phyloP scores from a whole-genome alignment of 2,329 filamentous ascomycete species.

The Colletotrichum sp. region DNA sequence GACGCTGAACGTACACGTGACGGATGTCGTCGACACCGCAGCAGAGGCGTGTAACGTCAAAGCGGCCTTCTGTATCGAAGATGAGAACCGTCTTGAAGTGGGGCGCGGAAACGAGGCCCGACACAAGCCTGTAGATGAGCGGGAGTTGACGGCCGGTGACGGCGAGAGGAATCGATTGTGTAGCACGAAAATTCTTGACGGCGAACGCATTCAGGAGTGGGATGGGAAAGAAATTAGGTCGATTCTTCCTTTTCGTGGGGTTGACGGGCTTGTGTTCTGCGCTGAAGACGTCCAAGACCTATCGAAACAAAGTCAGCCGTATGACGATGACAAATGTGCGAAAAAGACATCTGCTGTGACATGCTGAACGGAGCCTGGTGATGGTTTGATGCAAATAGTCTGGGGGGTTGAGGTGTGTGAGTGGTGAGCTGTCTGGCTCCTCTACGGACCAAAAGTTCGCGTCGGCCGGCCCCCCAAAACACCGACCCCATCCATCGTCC shows the following conservation, averaged over 20 bases:
- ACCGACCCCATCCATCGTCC: neutral
- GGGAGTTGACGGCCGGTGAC: conserved; percentile 58
- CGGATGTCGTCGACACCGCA: conserved; percentile 43
- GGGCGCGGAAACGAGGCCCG: conserved; percentile 53
- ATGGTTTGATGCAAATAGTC: neutral
- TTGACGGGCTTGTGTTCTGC: neutral
- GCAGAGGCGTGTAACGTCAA: conserved; percentile 55
- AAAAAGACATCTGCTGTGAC: neutral
- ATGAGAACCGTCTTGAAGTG: conserved; percentile 55
- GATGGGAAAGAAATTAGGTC: conserved; percentile 42
- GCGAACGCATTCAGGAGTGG: conserved; percentile 51
- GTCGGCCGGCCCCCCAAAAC: neutral
- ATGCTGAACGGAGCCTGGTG: neutral
- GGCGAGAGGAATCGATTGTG: conserved; percentile 50
- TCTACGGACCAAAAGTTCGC: neutral
- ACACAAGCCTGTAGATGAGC: conserved; percentile 61
- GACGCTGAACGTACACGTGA: conserved; percentile 57
- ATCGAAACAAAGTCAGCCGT: neutral
- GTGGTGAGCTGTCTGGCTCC: neutral
- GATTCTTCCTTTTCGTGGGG: neutral
- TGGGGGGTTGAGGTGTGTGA: neutral
- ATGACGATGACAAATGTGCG: neutral
- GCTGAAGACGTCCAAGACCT: conserved; percentile 33
- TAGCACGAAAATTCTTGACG: conserved; percentile 50
- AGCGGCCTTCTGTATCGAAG: conserved; percentile 59